Conservation (phyloP, 2,329 filamentous ascomycete species). For the Trichoderma semiorbis region DNA sequence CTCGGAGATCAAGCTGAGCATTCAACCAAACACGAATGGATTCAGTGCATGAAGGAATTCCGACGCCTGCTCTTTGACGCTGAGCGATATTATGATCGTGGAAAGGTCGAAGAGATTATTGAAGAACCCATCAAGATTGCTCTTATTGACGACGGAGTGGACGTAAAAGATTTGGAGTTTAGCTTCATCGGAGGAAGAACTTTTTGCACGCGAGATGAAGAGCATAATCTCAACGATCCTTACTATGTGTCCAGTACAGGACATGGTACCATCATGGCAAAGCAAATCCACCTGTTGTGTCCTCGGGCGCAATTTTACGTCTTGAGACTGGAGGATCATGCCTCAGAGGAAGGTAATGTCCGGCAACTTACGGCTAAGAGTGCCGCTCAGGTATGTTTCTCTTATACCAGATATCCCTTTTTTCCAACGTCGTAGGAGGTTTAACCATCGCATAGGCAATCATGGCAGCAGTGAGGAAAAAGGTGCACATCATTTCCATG, state of each 20-base stretch:
- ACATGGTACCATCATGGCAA: conserved; percentile 30
- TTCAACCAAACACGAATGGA: conserved; percentile 26
- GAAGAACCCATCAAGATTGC: conserved; percentile 31
- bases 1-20: conserved; percentile 17
- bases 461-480: conserved; percentile 26
- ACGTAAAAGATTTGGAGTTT: conserved; percentile 28
- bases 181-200: conserved; percentile 27
- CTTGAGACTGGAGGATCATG: conserved; percentile 19
- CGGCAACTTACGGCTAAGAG: conserved; percentile 21
- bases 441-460: conserved; percentile 28
- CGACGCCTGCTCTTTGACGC: conserved; percentile 23
- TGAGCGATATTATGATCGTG: conserved; percentile 15
- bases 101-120: conserved; percentile 17
- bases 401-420: too few species aligned
- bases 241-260: conserved; percentile 30
- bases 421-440: neutral
- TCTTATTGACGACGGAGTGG: conserved; percentile 39
- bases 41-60: conserved; percentile 28
- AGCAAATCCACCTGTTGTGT: conserved; percentile 26
- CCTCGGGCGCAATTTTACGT: conserved; percentile 26
- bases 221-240: conserved; percentile 21
- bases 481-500: conserved; percentile 38
- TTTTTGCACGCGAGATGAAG: conserved; percentile 25
- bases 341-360: conserved; percentile 3
- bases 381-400: conserved; percentile 26